Percentiles rank a stretch among this genome's conserved stretches.
phyloP scores from a whole-genome alignment of 768 basidiomycete species.

The Chalciporus sphaerocephalus region DNA sequence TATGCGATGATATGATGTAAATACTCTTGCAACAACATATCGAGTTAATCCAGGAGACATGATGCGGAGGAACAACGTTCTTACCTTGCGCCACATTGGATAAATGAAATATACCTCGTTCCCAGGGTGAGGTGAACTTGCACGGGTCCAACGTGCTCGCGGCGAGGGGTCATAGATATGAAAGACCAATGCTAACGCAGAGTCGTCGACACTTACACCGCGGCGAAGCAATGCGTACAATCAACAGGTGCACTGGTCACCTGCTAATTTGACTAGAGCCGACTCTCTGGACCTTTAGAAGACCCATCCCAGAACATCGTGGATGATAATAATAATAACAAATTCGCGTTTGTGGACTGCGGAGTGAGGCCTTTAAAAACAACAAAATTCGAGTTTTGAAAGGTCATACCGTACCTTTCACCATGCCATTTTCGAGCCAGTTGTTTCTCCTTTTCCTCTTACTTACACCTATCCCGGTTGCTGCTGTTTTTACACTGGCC shows the following conservation, averaged over 20 bases:
- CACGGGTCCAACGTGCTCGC: background rate
- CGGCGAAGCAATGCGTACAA: too few relatives aligned
- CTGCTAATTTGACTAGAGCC: background rate
- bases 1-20: too few relatives aligned
- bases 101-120: background rate
- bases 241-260: background rate
- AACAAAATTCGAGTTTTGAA: too few relatives aligned
- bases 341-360: too few relatives aligned
- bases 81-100: background rate
- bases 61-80: background rate
- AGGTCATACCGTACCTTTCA: conserved; percentile 1
- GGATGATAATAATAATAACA: background rate
- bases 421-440: conserved; percentile 10
- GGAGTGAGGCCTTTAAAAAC: too few relatives aligned
- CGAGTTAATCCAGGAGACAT: background rate
- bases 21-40: background rate
- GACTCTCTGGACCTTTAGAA: background rate
- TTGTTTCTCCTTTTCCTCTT: conserved; percentile 18
- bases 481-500: background rate
- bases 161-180: background rate
- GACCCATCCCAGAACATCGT: background rate
- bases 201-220: too few relatives aligned
- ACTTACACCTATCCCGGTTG: background rate
- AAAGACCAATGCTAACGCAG: too few relatives aligned
- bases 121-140: background rate